phyloP scores from a whole-genome alignment of 1,139 yeast species.

The Scheffersomyces titani region DNA sequence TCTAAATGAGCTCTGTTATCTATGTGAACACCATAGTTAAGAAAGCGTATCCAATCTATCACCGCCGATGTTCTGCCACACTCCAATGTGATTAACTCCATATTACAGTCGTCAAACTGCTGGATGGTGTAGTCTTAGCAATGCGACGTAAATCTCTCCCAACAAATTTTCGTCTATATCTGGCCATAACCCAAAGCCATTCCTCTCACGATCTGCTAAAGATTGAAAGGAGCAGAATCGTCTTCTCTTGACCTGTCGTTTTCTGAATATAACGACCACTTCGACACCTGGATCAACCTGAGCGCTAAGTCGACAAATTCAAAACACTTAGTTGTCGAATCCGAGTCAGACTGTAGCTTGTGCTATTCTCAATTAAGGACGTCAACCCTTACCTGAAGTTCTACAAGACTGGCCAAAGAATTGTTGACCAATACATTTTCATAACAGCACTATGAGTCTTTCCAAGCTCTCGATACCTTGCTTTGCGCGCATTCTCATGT shows the following conservation, averaged over 20 bases:
- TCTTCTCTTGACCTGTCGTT: slow-evolving; percentile 53
- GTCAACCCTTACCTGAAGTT: too few relatives aligned
- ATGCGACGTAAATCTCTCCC: too few relatives aligned
- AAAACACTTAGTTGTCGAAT: slow-evolving; percentile 66
- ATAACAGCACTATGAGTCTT: too few relatives aligned
- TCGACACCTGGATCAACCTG: slow-evolving; percentile 81
- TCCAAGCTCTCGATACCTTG: too few relatives aligned
- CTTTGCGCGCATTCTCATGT: too few relatives aligned
- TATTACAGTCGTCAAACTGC: slow-evolving; percentile 74
- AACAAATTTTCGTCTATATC: too few relatives aligned
- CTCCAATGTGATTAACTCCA: slow-evolving; percentile 67
- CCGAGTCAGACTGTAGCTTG: slow-evolving; percentile 93
- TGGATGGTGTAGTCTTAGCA: slow-evolving; percentile 78
- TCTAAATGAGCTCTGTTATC: too few relatives aligned
- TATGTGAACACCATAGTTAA: too few relatives aligned
- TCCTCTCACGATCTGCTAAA: slow-evolving; percentile 59
- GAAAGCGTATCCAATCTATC: too few relatives aligned
- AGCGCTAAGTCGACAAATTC: slow-evolving; percentile 96
- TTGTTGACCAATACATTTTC: too few relatives aligned
- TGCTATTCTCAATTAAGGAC: slow-evolving; percentile 87
- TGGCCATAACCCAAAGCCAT: slow-evolving; percentile 53
- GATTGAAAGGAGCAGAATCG: slow-evolving; percentile 54
- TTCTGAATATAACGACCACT: slow-evolving; percentile 70
- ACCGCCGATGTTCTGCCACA: slow-evolving; percentile 78
- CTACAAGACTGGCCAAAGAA: too few relatives aligned